Conservation (phyloP, 2,329 filamentous ascomycete species). For the Penicillium concentricum region DNA sequence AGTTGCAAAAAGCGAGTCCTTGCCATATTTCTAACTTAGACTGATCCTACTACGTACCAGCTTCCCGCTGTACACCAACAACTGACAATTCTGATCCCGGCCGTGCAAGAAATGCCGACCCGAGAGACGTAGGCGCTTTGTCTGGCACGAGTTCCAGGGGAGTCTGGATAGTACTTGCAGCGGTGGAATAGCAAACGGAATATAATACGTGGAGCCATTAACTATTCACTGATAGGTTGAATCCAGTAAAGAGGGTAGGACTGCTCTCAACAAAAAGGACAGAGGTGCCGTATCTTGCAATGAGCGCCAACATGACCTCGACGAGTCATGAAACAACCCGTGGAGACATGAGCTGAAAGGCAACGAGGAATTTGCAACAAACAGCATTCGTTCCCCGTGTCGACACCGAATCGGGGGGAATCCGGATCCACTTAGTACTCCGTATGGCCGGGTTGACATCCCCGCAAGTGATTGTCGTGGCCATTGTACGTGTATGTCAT, state of each 20-base stretch:
- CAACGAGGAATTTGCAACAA: slow-evolving; percentile 15
- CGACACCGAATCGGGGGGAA: slow-evolving; percentile 15
- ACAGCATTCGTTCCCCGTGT: slow-evolving; percentile 5
- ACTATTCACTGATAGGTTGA: slow-evolving; percentile 58
- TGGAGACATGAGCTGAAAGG: slow-evolving; percentile 2
- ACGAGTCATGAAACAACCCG: neutral
- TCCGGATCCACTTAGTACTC: neutral
- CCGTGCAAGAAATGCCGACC: neutral
- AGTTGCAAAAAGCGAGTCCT: neutral
- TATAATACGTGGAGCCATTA: slow-evolving; percentile 74
- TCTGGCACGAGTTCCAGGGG: slow-evolving; percentile 32
- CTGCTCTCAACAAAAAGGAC: neutral
- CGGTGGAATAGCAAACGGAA: slow-evolving; percentile 65
- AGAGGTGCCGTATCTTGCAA: slow-evolving; percentile 10
- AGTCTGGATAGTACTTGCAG: slow-evolving; percentile 52
- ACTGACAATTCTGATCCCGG: neutral
- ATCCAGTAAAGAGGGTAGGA: slow-evolving; percentile 49
- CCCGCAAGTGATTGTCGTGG: neutral
- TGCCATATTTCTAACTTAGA: neutral
- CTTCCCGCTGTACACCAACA: neutral
- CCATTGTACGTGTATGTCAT: neutral
- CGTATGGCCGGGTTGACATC: neutral
- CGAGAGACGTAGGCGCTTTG: neutral
- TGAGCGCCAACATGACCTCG: neutral
- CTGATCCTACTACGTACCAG: neutral